Conservation (phyloP, 2,329 filamentous ascomycete species). For the Aspergillus ruber region DNA sequence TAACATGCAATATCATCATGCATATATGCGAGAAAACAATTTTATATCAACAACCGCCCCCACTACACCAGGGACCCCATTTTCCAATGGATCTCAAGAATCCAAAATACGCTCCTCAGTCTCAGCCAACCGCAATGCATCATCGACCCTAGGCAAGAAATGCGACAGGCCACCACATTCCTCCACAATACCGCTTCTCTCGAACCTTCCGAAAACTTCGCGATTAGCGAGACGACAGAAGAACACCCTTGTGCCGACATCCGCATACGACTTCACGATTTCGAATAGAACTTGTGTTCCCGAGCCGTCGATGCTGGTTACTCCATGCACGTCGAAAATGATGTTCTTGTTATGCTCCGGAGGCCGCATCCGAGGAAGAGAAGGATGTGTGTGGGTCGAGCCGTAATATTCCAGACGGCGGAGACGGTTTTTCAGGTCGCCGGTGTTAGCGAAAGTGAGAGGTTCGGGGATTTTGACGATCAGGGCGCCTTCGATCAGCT, state of each 20-base stretch:
- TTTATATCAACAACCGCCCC: not conserved
- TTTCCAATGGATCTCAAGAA: conserved; percentile 8
- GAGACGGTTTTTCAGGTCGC: conserved; percentile 77
- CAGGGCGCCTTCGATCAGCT: conserved; percentile 84
- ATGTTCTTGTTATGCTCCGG: conserved; percentile 83
- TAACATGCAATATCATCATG: not conserved
- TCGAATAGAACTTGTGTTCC: conserved; percentile 86
- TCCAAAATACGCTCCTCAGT: conserved; percentile 51
- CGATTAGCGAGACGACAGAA: conserved; percentile 50
- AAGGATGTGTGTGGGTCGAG: conserved; percentile 76
- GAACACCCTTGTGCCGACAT: conserved; percentile 58
- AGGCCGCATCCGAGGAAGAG: conserved; percentile 69
- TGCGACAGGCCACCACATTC: conserved; percentile 69
- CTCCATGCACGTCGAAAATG: conserved; percentile 97
- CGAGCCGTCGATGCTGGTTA: conserved; percentile 87
- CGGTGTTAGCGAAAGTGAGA: conserved; percentile 93
- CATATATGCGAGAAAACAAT: not conserved
- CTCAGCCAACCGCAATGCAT: conserved; percentile 77
- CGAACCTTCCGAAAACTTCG: conserved; percentile 65
- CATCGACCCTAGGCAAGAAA: conserved; percentile 76
- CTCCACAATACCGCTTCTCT: conserved; percentile 76
- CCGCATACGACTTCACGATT: conserved; percentile 76
- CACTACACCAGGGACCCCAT: too few species aligned
- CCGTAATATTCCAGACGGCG: conserved; percentile 83
- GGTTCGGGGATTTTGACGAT: conserved; percentile 98